Base-by-base conservation (phyloP, 176 grass and related monocot genomes). In the Zoysia japonica region DNA sequence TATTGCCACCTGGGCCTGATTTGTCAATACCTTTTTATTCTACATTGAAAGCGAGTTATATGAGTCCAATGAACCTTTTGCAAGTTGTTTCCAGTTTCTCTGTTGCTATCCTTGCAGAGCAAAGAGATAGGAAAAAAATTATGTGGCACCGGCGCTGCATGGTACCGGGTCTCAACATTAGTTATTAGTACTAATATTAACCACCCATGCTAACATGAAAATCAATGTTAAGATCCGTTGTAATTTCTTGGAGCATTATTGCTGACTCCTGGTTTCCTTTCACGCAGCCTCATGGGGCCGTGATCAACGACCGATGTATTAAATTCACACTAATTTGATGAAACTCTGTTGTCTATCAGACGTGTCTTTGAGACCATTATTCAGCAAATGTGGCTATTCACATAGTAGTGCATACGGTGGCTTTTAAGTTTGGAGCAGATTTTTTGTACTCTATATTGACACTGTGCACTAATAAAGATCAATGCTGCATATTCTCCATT, bases 21-120 rank as follows among this genome's bases (percentile, higher is more conserved):
- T 62, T 85, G 66, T 75, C 36, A 55, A 80, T 72, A 53, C 40
- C 55, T 17, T 72, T 36, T 84, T 20, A 80, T 83, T 43, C 12
- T 14, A 17, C 37, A 28, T 28, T 75, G 56, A 71, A 8, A 66
- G 64, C 15, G 6, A 50, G 40, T n/a, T 41, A 47, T 83, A 28
- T 28, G 47, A 43, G 59, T 78, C 15, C 3, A 61, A 52, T 68
- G 39, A 47, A 79, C 65, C 47, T 28, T 10, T 43, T 72, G 47
- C 48, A 5, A n/a, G 48, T 8, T 76, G 38, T 77, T 55, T 4
- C 47, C 15, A 61, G 62, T 17, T 61, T 35, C n/a, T 74, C 7
- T 10, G 7, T 47, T 38, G 6, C 35, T 49, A 1, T 57, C 37
- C 35, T 77, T 82, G 41, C 56, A 8, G 13, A 41, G 65, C 54